Percentiles rank a stretch among this genome's conserved stretches.
Evolutionary conservation across 345 rosid genomes (phyloP).

Genomic region (Trapa bicornis): DNA sequence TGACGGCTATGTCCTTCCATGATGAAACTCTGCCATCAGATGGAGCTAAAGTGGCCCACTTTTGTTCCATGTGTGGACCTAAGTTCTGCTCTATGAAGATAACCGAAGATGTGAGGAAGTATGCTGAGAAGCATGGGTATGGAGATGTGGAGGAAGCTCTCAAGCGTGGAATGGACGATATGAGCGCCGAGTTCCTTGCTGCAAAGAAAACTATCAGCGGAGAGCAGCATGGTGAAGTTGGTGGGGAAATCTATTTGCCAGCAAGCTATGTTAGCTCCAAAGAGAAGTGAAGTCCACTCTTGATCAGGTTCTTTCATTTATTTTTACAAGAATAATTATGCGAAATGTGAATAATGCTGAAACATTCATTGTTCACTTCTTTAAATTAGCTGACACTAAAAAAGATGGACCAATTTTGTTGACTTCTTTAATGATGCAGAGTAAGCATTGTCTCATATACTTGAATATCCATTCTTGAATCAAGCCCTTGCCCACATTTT

Average conservation of each 20-base stretch:
- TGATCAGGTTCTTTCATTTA: not conserved
- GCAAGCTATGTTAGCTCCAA: constrained; percentile 39
- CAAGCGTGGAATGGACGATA: constrained; percentile 79
- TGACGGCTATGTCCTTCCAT: constrained; percentile 97
- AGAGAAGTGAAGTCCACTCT: constrained; percentile 39
- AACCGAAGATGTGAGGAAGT: constrained; percentile 93
- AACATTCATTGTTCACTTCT: not conserved
- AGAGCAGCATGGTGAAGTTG: constrained; percentile 93
- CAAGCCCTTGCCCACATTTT: not conserved
- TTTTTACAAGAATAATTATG: not conserved
- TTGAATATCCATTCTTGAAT: not conserved
- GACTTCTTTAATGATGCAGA: not conserved
- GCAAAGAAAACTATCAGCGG: constrained; percentile 89
- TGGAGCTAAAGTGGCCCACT: constrained; percentile 97
- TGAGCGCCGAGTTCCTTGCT: constrained; percentile 83
- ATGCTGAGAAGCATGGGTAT: constrained; percentile 94
- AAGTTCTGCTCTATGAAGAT: constrained; percentile 99
- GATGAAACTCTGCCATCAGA: constrained; percentile 96
- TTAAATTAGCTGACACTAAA: too few species aligned
- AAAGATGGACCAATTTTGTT: too few species aligned
- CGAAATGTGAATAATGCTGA: not conserved
- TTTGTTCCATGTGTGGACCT: constrained; percentile 98
- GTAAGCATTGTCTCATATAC: not conserved
- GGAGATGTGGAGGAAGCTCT: constrained; percentile 88
- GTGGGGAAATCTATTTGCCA: constrained; percentile 93